Conservation (phyloP, 345 rosid species). For the Litchi chinensis region DNA sequence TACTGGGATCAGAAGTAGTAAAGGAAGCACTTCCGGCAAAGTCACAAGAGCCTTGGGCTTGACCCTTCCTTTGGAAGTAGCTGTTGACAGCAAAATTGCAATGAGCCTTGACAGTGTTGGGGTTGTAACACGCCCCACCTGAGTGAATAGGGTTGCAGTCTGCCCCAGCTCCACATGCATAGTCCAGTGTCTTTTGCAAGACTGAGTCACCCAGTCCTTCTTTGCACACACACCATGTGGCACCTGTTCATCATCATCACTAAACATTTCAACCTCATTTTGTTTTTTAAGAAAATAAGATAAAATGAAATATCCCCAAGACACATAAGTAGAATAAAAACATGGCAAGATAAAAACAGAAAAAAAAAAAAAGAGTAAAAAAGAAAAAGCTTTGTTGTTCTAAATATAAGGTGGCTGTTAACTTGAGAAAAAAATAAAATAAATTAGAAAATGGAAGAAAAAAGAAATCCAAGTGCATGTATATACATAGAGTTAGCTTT, state of each 20-base stretch:
- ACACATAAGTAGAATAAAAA: neutral
- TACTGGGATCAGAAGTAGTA: slow-evolving; percentile 64
- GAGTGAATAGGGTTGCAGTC: slow-evolving; percentile 72
- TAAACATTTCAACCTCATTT: too few relatives aligned
- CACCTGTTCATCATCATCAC: slow-evolving; percentile 38
- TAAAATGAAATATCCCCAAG: too few relatives aligned
- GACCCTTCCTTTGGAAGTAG: slow-evolving; percentile 80
- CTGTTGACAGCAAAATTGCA: slow-evolving; percentile 92
- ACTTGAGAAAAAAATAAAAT: neutral
- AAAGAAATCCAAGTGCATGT: neutral
- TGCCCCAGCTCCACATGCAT: slow-evolving; percentile 96
- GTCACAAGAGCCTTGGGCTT: slow-evolving; percentile 72
- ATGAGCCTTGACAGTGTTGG: slow-evolving; percentile 76
- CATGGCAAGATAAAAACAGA: neutral
- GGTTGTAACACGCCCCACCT: slow-evolving; percentile 65
- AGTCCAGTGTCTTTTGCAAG: slow-evolving; percentile 82
- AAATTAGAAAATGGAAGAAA: neutral
- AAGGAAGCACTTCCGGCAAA: slow-evolving; percentile 71
- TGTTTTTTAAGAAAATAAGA: neutral
- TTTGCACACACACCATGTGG: slow-evolving; percentile 89
- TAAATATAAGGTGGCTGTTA: too few relatives aligned
- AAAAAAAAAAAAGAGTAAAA: too few relatives aligned
- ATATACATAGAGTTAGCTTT: neutral
- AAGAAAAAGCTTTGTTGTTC: too few relatives aligned
- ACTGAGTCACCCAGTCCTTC: slow-evolving; percentile 49